A percentile compares a stretch with the other conserved stretches of the same genome.
phyloP scores from a whole-genome alignment of 225 moss, liverwort and hornwort species.

The Polytrichum commune region DNA sequence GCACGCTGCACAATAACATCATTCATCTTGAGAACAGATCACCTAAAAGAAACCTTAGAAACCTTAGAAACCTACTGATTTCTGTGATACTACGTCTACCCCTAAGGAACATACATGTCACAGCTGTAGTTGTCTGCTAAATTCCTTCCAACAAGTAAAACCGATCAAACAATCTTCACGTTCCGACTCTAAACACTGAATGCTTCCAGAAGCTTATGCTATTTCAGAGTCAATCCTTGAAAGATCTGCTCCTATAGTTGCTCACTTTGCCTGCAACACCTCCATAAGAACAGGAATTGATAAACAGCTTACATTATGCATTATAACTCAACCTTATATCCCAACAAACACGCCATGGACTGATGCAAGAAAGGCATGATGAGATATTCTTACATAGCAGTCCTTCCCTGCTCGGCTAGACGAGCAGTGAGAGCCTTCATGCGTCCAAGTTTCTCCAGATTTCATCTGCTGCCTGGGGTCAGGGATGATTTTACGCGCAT shows the following conservation, averaged over 20 bases:
- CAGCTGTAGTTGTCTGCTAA: no score
- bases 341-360: no score
- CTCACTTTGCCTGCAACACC: slow-evolving; percentile 7
- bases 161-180: no score
- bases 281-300: background rate
- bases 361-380: background rate
- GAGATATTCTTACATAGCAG: slow-evolving; percentile 34
- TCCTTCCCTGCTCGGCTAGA: slow-evolving; percentile 44
- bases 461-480: slow-evolving; percentile 36
- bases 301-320: background rate
- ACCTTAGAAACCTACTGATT: no score
- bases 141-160: no score
- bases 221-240: background rate
- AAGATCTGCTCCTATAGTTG: slow-evolving; percentile 2
- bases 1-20: no score
- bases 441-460: slow-evolving; percentile 37
- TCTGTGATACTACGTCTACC: no score
- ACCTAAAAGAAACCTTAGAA: no score
- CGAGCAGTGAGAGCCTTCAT: slow-evolving; percentile 52
- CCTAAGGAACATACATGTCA: no score
- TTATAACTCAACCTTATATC: no score
- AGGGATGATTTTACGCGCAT: slow-evolving; percentile 28
- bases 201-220: background rate
- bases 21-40: no score
- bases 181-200: no score